Percentiles rank a stretch among this genome's conserved stretches.
Evolutionary conservation across 1,284 basidiomycete species (phyloP).

Genomic region (Malassezia furfur): DNA sequence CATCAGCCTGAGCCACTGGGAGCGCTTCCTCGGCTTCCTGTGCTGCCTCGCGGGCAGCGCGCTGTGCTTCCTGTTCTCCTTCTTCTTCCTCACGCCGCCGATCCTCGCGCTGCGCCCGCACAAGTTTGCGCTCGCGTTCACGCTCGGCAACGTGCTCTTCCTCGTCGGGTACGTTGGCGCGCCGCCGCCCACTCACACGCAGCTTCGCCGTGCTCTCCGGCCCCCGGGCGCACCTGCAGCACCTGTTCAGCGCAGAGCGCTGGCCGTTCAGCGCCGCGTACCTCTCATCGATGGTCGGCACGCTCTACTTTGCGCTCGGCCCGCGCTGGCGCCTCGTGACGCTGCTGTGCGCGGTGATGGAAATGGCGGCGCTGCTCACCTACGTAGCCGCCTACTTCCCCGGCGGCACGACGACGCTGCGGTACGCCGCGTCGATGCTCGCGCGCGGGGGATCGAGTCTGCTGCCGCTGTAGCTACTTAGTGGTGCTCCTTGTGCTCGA

Average conservation of each 20-base stretch:
- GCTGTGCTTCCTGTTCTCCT: slow-evolving; percentile 90
- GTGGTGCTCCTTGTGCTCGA: slow-evolving; percentile 42
- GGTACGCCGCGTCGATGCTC: slow-evolving; percentile 38
- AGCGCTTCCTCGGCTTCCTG: slow-evolving; percentile 73
- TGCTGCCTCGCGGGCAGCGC: slow-evolving; percentile 78
- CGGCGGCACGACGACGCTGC: slow-evolving; percentile 39
- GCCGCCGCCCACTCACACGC: background rate
- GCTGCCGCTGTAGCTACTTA: slow-evolving; percentile 30
- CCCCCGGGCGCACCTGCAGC: slow-evolving; percentile 40
- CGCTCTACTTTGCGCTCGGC: slow-evolving; percentile 46
- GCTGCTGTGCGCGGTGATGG: slow-evolving; percentile 32
- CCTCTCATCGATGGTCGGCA: slow-evolving; percentile 36
- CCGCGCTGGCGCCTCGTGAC: slow-evolving; percentile 38
- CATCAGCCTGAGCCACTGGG: slow-evolving; percentile 48
- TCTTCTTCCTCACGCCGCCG: slow-evolving; percentile 71
- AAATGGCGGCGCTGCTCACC: slow-evolving; percentile 33
- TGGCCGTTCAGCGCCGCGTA: slow-evolving; percentile 54
- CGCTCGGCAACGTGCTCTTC: slow-evolving; percentile 41
- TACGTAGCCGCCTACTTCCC: slow-evolving; percentile 46
- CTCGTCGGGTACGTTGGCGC: slow-evolving; percentile 40
- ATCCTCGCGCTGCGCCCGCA: slow-evolving; percentile 52
- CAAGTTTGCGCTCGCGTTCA: slow-evolving; percentile 46
- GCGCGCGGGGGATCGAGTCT: slow-evolving; percentile 36
- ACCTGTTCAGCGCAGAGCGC: slow-evolving; percentile 51
- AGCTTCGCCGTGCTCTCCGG: slow-evolving; percentile 43